Evolutionary conservation across 1,284 basidiomycete species (phyloP).

Genomic region (Cryptococcus hybrid): DNA sequence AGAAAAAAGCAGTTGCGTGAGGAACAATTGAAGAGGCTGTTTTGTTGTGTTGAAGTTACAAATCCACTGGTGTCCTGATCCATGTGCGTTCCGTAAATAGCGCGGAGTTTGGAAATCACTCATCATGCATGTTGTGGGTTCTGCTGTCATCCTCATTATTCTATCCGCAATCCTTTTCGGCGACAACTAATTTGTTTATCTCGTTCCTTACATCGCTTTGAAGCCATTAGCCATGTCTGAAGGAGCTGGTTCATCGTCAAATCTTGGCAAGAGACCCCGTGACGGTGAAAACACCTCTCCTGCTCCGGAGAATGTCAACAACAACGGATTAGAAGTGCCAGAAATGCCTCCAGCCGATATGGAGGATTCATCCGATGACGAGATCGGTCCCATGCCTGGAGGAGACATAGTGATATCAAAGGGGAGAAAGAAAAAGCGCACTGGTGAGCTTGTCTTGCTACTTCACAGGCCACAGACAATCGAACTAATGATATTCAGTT

Average conservation of each 20-base stretch:
- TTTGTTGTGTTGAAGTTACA: too few relatives aligned
- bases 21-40: too few relatives aligned
- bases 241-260: constrained; percentile 13
- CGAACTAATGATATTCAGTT: constrained; percentile 47
- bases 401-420: constrained; percentile 17
- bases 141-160: too few relatives aligned
- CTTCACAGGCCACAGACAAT: neutral
- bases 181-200: neutral
- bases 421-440: constrained; percentile 39
- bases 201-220: neutral
- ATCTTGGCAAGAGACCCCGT: constrained; percentile 13
- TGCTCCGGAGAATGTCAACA: neutral
- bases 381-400: constrained; percentile 34
- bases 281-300: neutral
- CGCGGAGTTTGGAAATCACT: too few relatives aligned
- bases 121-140: too few relatives aligned
- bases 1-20: too few relatives aligned
- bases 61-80: too few relatives aligned
- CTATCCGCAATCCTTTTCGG: neutral
- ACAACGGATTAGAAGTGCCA: constrained; percentile 12
- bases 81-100: too few relatives aligned
- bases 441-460: constrained; percentile 28
- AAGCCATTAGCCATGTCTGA: constrained; percentile 11
- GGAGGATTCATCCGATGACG: constrained; percentile 46
- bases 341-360: constrained; percentile 36